These are phyloP conservation scores for Neonectria punicea DNA, from an alignment of 2,329 filamentous ascomycete genomes.

Conservation along the genomic window DNA sequence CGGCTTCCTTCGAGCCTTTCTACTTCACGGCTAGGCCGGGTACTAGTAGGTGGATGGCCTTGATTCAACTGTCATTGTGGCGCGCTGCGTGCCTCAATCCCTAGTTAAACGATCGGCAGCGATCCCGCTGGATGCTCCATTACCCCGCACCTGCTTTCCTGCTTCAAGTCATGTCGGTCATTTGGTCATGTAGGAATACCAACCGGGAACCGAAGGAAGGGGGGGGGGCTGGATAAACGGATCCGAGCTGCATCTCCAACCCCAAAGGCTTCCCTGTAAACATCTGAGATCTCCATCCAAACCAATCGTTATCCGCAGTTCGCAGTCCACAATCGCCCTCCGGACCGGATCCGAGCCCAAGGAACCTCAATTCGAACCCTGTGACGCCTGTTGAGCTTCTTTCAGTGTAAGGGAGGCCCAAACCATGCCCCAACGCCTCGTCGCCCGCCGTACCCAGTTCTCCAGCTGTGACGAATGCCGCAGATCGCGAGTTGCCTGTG, in stretches of 20 bases:
- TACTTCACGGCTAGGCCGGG: too few species aligned
- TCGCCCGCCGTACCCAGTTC: slow-evolving; percentile 49
- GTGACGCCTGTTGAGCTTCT: too few species aligned
- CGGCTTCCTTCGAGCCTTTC: too few species aligned
- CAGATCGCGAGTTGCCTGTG: slow-evolving; percentile 46
- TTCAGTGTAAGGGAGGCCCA: neutral
- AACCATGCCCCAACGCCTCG: slow-evolving; percentile 30
- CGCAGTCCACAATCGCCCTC: neutral
- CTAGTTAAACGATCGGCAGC: neutral
- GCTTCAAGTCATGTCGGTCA: too few species aligned
- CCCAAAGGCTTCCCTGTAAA: neutral
- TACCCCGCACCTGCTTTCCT: slow-evolving; percentile 9
- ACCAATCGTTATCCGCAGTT: neutral
- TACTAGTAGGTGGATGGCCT: too few species aligned
- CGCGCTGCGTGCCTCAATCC: neutral
- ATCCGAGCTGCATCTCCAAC: neutral
- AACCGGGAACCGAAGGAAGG: neutral
- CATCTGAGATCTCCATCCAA: neutral
- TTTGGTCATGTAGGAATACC: too few species aligned
- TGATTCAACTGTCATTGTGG: neutral
- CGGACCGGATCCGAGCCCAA: neutral
- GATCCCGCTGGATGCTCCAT: neutral
- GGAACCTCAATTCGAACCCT: too few species aligned
- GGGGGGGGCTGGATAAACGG: neutral
- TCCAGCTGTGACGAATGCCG: slow-evolving; percentile 49